Base-by-base conservation (phyloP, 169 alveolate genomes). In the Toxoplasma gondii region DNA sequence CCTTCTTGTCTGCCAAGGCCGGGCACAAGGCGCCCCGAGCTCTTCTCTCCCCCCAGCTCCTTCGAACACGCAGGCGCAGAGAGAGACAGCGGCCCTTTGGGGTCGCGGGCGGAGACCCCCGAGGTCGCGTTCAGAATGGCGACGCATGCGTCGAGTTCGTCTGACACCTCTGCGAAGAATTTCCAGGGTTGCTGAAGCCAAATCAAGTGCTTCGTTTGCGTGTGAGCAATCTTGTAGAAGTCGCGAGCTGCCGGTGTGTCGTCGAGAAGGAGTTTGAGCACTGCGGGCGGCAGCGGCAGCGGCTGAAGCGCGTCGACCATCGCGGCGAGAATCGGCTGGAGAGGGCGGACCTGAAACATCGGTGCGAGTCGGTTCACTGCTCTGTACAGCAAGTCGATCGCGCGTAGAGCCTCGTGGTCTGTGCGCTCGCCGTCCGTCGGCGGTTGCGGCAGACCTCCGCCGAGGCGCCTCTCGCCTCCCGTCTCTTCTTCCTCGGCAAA, bases 121-220 rank as follows among this genome's bases (percentile, higher is more conserved):
- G 58, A 49, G 58, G 58, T 44, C 86, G 88, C 43, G 44, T 90
- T 67, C 80, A 90, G 88, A 31, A 90, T 5, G 24, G 69, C 69
- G 34, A 78, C 93, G 93, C 93, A 90, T 39, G 93, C 93, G 49
- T 90, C 93, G 45, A 90, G 93, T 64, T 90, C 84, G 36, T 9
- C 88, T 2, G 93, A 67, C 43, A 90, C 93, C 49, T 90, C 93
- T 1, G 36, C 43, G 45, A 58, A 90, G 70, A 90, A 90, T 4
- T 81, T 67, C 93, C 93, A 90, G 80, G 93, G 93, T 36, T 90
- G 93, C 36, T 34, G 64, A 54, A 90, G 43, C 93, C 93, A 90
- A 69, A 90, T 78, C 36, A 44, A 43, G 82, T 90, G 93, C 88
- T 78, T 74, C 53, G 93, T 90, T 0, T 69, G 93, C 70, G 64